Evolutionary conservation across 371 early-diverging fungal genomes (phyloP), one percentile per base, ranked within the genome.

Genomic region (Lichtheimia ornata): DNA sequence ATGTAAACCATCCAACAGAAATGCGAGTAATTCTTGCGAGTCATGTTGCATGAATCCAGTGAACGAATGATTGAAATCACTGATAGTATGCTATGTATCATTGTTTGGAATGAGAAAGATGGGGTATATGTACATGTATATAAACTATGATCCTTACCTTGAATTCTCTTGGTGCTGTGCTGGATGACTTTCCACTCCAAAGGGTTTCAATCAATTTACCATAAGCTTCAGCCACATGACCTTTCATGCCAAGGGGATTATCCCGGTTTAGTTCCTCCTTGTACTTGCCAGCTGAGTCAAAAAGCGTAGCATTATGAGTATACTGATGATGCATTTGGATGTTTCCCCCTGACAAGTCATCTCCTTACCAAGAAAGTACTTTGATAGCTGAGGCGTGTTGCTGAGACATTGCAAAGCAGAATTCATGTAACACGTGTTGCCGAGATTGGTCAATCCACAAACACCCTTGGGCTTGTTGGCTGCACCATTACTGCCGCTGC

Each of bases 401-500:
- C 85, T 82, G 18, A 94, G 71, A 62, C 92, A 92, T 70, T 95
- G 94, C 2, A 95, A 62, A 0, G 88, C 88, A 3, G 89, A 84
- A 72, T 91, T 92, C 92, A 95, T 93, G 71, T 88, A 94, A 72
- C 95, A 95, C 0, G 94, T 93, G 66, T 95, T 95, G 51, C 94
- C 94, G 20, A 93, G 74, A 63, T 95, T 95, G 24, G 63, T 65
- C 30, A 93, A 77, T 5, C 94, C 94, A 17, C 74, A 82, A 2
- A 82, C 69, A 6, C 89, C 91, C 42, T 67, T 53, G n/a, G 56
- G 47, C 22, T 47, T 47, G 18, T n/a, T 47, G 47, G 18, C 22
- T 18, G 47, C 3, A 47, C 2, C 47, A 22, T 47, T 22, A 15
- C 35, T 55, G 17, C 13, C 6, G 14, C 13, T 7, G 14, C 11